These are phyloP conservation scores for Flaveria linearis DNA, from an alignment of 129 eudicot species.

Conservation along the genomic window DNA sequence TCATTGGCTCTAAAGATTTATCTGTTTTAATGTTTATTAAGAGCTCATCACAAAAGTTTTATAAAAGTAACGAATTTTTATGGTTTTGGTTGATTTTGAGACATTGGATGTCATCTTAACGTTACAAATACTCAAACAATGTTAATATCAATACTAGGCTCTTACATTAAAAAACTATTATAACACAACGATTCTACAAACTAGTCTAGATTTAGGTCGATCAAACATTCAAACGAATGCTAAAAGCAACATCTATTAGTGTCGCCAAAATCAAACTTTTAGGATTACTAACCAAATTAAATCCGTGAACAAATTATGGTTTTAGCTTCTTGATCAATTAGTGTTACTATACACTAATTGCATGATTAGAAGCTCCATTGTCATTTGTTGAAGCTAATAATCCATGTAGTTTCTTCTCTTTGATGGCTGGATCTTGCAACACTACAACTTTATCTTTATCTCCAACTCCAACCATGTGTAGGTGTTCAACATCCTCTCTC, in stretches of 20 bases:
- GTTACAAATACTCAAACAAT: background rate
- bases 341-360: conserved; percentile 49
- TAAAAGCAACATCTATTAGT: conserved; percentile 26
- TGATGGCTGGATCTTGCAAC: conserved; percentile 79
- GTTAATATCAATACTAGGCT: background rate
- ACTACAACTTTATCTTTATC: conserved; percentile 70
- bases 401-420: conserved; percentile 55
- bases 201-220: conserved; percentile 20
- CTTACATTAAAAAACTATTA: background rate
- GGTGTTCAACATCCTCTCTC: conserved; percentile 63
- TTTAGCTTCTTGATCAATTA: conserved; percentile 18
- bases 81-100: background rate
- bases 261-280: conserved; percentile 16
- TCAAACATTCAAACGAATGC: conserved; percentile 1
- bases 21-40: background rate
- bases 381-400: conserved; percentile 33
- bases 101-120: background rate
- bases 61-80: background rate
- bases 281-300: background rate
- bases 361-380: conserved; percentile 47
- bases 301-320: conserved; percentile 3
- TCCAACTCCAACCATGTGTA: conserved; percentile 85
- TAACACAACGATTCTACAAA: background rate
- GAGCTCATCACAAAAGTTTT: background rate
- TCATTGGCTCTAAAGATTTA: too few relatives aligned